These are phyloP conservation scores for Onygenales sp. DNA, from an alignment of 2,329 filamentous ascomycete genomes.

Conservation along the genomic window DNA sequence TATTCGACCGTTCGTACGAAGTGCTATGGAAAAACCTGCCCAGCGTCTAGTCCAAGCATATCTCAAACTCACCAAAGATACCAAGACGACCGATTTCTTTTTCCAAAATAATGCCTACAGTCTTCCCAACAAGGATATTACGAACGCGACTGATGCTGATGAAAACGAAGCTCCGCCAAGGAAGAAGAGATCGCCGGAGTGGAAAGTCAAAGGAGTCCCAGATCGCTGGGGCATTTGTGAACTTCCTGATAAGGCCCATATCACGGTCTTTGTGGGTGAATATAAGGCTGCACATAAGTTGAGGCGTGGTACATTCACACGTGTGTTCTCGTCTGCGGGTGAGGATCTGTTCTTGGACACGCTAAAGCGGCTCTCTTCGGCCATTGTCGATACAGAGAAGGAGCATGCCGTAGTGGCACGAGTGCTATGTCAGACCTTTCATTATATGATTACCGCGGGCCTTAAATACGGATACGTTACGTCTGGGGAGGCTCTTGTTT, in stretches of 20 bases:
- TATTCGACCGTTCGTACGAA: neutral
- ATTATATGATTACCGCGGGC: neutral
- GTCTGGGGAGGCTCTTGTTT: neutral
- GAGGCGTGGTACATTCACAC: neutral
- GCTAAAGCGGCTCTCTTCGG: neutral
- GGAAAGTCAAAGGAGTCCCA: neutral
- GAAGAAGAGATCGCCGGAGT: neutral
- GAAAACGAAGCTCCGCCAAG: neutral
- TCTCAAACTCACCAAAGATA: neutral
- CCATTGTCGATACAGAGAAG: neutral
- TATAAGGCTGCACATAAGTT: conserved; percentile 1
- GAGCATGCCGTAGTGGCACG: neutral
- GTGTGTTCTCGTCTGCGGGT: neutral
- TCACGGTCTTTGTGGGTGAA: neutral
- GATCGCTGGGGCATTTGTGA: neutral
- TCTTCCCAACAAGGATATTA: neutral
- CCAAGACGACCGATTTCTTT: neutral
- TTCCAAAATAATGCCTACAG: conserved; percentile 1
- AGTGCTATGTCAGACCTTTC: neutral
- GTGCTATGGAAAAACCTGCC: neutral
- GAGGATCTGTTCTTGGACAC: neutral
- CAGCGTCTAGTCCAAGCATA: neutral
- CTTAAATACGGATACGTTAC: neutral
- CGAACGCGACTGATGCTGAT: neutral
- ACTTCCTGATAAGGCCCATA: neutral